Evolutionary conservation across 164 flowering plant genomes (phyloP), one percentile per base, ranked within the genome.

Genomic region (Echeveria elegans): DNA sequence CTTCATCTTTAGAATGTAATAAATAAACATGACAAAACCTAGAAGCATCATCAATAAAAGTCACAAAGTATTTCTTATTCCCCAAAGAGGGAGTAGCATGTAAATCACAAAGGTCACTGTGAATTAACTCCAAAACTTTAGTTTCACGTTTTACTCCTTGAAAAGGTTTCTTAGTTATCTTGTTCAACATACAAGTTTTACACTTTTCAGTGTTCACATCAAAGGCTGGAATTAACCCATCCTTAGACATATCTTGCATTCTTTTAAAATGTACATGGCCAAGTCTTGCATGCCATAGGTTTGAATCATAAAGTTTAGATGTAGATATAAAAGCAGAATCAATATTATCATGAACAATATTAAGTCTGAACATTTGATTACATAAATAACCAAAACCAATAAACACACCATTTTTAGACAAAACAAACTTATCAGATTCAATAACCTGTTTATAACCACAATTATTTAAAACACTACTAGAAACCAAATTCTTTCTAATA

Each of bases 341-440:
- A 30, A 6, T 21, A 9, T 14, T 16, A 14, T 63, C 34, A 32
- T 30, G 32, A 19, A 63, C 32, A n/a, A n/a, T n/a, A 31, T 9
- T 63, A 0, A 63, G 21, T 7, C 0, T 15, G 4, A 30, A 63
- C 40, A 63, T 63, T 14, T 37, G 34, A 23, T 59, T 23, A 24
- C n/a, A 15, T 30, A 59, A 23, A 19, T 59, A 59, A 0, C 63
- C 34, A 5, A 68, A 63, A 7, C 62, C 72, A 7, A 72, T 45
- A 68, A 40, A 72, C 0, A 19, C n/a, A 36, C 64, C 70, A 47
- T 43, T 1, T 26, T 69, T 73, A 15, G 69, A 37, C 19, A 70
- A 47, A 19, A 74, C 41, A 69, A 52, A 58, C 21, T 65, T 52
- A 43, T 68, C 65, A 1, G 58, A 43, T 45, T 64, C 68, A 37